Percentiles rank a stretch among this genome's conserved stretches.
Conservation (phyloP, 225 moss, liverwort and hornwort species). For the Sphagnum tenellum region DNA sequence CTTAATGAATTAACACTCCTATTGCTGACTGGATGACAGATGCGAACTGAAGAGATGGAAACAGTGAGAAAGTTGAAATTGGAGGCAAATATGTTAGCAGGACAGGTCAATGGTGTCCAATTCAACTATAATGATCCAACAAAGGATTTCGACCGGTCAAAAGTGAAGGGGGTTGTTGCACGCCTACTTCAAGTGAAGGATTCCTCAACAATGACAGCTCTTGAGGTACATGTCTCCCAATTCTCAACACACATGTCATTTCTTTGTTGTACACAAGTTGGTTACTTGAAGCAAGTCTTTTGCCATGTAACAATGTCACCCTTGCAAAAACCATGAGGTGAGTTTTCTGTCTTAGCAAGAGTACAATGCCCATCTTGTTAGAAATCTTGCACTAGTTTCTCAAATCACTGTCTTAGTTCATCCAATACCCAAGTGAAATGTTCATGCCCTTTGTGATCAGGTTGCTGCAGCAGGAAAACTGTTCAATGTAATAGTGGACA, state of each 20-base stretch:
- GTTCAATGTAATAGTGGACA: slow-evolving; percentile 85
- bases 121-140: slow-evolving; percentile 77
- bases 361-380: too few species aligned
- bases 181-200: slow-evolving; percentile 89
- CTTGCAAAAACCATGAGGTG: too few species aligned
- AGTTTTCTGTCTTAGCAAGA: too few species aligned
- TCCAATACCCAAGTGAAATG: background rate
- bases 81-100: slow-evolving; percentile 54
- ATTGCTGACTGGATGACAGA: slow-evolving; percentile 28
- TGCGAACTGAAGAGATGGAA: slow-evolving; percentile 57
- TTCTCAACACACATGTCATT: too few species aligned
- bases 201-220: slow-evolving; percentile 79
- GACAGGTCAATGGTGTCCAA: slow-evolving; percentile 75
- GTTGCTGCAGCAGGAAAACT: slow-evolving; percentile 90
- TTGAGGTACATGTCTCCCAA: slow-evolving; percentile 48
- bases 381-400: too few species aligned
- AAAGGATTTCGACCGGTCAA: slow-evolving; percentile 70
- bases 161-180: slow-evolving; percentile 89
- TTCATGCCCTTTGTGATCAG: slow-evolving; percentile 18
- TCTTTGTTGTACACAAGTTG: too few species aligned
- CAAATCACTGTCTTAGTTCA: too few species aligned
- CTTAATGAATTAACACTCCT: too few species aligned
- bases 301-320: too few species aligned
- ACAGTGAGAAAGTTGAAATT: slow-evolving; percentile 62
- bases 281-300: too few species aligned